These are phyloP conservation scores for Aspergillus quadrilineatus DNA, from an alignment of 2,329 filamentous ascomycete species.

Conservation along the genomic window DNA sequence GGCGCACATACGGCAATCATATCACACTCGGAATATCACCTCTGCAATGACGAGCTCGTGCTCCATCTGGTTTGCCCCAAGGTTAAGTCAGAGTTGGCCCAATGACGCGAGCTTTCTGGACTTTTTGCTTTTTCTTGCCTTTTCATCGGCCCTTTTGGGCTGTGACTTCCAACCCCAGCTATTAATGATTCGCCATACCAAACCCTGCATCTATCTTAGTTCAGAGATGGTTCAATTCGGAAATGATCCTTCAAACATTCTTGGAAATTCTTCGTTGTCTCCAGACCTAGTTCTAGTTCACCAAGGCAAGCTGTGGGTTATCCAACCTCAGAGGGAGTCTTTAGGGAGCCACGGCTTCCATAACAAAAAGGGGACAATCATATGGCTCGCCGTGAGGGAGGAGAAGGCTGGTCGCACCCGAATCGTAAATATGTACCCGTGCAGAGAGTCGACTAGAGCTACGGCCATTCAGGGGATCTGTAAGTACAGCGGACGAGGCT, in stretches of 20 bases:
- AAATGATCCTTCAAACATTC: background rate
- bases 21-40: constrained; percentile 15
- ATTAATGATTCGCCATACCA: background rate
- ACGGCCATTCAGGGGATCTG: background rate
- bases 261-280: background rate
- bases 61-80: constrained; percentile 19
- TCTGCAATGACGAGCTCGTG: constrained; percentile 24
- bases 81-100: constrained; percentile 13
- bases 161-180: background rate
- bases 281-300: background rate
- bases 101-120: constrained; percentile 10
- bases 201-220: background rate
- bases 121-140: constrained; percentile 9
- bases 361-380: background rate
- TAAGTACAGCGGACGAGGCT: background rate
- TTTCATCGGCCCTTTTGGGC: background rate
- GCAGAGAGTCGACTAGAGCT: background rate
- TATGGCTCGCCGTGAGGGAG: too few species aligned
- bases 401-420: background rate
- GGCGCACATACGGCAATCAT: constrained; percentile 16
- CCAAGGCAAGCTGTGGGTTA: background rate
- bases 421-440: background rate
- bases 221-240: background rate
- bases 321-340: background rate
- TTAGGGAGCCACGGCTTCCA: background rate